phyloP scores from a whole-genome alignment of 495 filamentous ascomycete genomes.

The Lasiosphaeria ovina region DNA sequence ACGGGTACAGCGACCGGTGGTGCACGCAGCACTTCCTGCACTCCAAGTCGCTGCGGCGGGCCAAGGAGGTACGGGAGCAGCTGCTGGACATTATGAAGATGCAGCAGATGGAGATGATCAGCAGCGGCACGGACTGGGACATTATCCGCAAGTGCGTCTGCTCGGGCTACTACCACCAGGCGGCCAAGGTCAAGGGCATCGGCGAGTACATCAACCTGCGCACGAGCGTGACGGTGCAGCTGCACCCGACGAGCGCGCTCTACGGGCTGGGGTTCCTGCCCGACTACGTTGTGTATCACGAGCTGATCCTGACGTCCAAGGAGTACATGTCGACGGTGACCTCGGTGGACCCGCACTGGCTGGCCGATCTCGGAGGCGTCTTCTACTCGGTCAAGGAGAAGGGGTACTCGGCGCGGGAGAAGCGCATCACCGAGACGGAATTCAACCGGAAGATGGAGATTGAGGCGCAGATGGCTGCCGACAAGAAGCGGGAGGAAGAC shows the following conservation, averaged over 20 bases:
- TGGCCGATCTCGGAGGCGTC: constrained; percentile 96
- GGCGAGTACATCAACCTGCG: constrained; percentile 96
- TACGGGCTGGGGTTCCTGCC: constrained; percentile 92
- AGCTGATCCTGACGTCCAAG: constrained; percentile 93
- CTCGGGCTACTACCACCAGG: constrained; percentile 96
- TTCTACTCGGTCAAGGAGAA: constrained; percentile 99
- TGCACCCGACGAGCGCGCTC: constrained; percentile 90
- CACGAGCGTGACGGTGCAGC: constrained; percentile 86
- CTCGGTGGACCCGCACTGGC: constrained; percentile 94
- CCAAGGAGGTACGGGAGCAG: constrained; percentile 91
- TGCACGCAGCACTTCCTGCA: constrained; percentile 91
- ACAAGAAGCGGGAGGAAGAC: constrained; percentile 72
- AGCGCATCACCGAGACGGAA: constrained; percentile 86
- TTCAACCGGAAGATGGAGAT: constrained; percentile 96
- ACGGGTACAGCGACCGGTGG: constrained; percentile 89
- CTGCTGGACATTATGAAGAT: constrained; percentile 91
- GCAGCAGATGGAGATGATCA: constrained; percentile 83
- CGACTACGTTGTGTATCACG: constrained; percentile 97
- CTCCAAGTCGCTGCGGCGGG: constrained; percentile 83
- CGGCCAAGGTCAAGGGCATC: constrained; percentile 94
- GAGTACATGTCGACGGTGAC: constrained; percentile 99
- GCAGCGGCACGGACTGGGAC: constrained; percentile 97
- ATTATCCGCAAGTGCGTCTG: constrained; percentile 94
- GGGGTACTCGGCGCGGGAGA: constrained; percentile 86
- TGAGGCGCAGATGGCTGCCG: constrained; percentile 87